Conservation (phyloP, 2,329 filamentous ascomycete genomes). For the Hypoxylon sp. region DNA sequence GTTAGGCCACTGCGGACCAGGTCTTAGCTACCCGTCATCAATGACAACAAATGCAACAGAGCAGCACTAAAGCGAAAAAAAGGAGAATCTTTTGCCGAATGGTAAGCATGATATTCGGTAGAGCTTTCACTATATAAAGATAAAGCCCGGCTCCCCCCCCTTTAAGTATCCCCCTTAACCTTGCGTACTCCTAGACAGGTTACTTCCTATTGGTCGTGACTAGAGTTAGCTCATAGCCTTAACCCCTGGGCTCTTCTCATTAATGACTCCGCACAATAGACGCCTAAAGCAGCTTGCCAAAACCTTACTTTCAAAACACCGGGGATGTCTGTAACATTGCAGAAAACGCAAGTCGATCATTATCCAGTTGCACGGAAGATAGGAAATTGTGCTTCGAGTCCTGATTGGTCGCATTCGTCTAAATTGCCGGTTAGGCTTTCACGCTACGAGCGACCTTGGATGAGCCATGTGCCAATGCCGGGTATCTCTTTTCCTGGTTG, state of each 20-base stretch:
- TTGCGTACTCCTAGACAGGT: neutral
- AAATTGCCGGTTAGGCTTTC: slow-evolving; percentile 12
- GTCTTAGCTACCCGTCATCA: neutral
- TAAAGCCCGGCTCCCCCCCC: neutral
- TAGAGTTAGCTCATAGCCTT: slow-evolving; percentile 3
- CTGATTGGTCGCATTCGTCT: neutral
- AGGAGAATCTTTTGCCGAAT: neutral
- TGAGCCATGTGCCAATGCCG: slow-evolving; percentile 1
- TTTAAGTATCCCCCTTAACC: neutral
- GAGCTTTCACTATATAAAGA: neutral
- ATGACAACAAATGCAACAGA: slow-evolving; percentile 3
- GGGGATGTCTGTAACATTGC: slow-evolving; percentile 10
- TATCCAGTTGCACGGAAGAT: slow-evolving; percentile 6
- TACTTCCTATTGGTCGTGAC: neutral
- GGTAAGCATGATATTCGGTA: slow-evolving; percentile 19
- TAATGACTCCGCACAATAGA: neutral
- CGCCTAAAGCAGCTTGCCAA: slow-evolving; percentile 16
- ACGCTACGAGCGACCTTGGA: neutral
- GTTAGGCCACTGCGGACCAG: neutral
- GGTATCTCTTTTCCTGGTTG: slow-evolving; percentile 5
- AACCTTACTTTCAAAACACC: slow-evolving; percentile 10
- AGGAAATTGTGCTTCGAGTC: slow-evolving; percentile 7
- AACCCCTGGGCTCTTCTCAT: neutral
- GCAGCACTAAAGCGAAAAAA: slow-evolving; percentile 5
- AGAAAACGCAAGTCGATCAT: neutral